Evolutionary conservation across 768 basidiomycete species (phyloP), one percentile per base, ranked within the genome.

Genomic region (Butyriboletus loyo): DNA sequence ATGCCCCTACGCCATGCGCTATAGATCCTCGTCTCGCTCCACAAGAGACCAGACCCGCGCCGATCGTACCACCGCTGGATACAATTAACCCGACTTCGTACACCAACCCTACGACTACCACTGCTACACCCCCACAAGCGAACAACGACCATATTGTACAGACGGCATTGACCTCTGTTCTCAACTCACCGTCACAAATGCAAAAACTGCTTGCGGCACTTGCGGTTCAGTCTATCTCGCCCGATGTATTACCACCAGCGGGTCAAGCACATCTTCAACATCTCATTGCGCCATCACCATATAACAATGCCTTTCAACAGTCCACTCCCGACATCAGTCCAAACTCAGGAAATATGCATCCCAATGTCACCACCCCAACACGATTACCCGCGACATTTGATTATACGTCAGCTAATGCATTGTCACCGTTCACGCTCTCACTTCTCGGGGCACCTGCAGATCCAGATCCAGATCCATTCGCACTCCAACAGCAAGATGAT

Each of bases 131-230:
- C 7, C 52, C 49, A 13, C 60, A 52, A 52, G 11, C 63, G 31
- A 74, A 74, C 51, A 76, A 76, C 38, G 75, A 80, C 52, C 66
- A 70, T 7, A 73, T 77, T 17, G 71, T 84, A 36, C 79, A 83
- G 55, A 65, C 73, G 10, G 72, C 80, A 8, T 69, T 85, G 32
- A 74, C 80, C 41, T 78, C 80, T 51, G 71, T 86, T 24, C 65
- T 75, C 45, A 72, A 61, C 37, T 74, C 80, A 0, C 82, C 83
- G 0, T 60, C 66, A 1, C 82, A 86, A 59, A 74, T 87, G 46
- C 84, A 86, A 54, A 77, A 81, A 48, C 69, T 87, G 8, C 69
- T 85, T 17, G 69, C 73, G 0, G 73, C 78, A 0, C 71, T 84
- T 1, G 58, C 65, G 54, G 46, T 64, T 13, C 66, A 62, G 43